Base-by-base conservation (phyloP, 768 basidiomycete genomes). In the Hypholoma fasciculare region DNA sequence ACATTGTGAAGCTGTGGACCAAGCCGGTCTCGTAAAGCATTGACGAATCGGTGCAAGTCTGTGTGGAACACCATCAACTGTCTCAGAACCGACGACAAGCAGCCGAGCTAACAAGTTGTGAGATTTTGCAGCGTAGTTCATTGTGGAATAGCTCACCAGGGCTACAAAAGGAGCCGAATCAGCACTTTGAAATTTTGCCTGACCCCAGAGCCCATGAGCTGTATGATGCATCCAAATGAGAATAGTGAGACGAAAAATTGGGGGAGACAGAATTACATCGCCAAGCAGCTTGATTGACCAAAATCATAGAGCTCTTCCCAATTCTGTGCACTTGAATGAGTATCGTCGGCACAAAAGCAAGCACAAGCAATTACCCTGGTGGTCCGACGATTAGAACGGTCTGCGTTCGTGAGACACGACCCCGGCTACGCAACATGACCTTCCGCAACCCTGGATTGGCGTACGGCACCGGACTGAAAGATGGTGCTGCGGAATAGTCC, bases 141-240 rank as follows among this genome's bases (percentile, higher is more conserved):
- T 1, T 39, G 26, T 39, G 14, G 13, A 40, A 38, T 52, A 26
- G 66, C 78, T 59, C 63, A 86, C 84, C 63, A 91, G 67, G 0
- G 87, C 84, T 13, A 85, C 78, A 66, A 89, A 91, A 14, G 89
- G 89, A 3, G 87, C 85, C 2, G 86, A 82, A 54, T 87, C 84
- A 6, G 78, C 76, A 49, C 75, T 81, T 62, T 87, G 83, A 60
- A 89, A 89, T 70, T 89, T 89, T 7, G 88, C 87, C 61, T 89
- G 87, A 13, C 88, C 88, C 88, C 88, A 90, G 5, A 89, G 76
- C 4, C 88, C 88, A 61, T 88, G 87, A 19, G 81, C 83, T 85
- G 49, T 5, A 4, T 4, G 14, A 23, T 20, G 19, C 13, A 49
- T 27, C 44, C 34, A 59, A 26, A 19, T 34, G 23, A 49, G 7